Evolutionary conservation across 2,329 filamentous ascomycete genomes (phyloP), one percentile per base, ranked within the genome.

Genomic region (Clonostachys byssicola): DNA sequence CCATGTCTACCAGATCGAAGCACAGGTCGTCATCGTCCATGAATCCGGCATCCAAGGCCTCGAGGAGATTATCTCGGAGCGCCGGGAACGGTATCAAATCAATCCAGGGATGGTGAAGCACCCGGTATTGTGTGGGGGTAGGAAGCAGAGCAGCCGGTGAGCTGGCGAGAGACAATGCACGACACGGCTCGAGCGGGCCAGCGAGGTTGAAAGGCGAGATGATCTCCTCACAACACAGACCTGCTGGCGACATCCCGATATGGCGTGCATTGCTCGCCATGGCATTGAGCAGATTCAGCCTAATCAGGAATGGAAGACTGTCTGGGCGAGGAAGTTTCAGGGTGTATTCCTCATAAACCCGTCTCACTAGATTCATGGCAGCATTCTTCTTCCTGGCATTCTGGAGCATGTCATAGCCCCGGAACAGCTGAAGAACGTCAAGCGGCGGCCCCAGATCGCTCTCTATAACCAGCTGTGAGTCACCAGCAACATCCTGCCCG

Each of bases 21-120:
- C 54, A 56, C 6, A 59, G 45, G 7, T 60, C 56, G 17, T 59
- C 53, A 5, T 45, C 45, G 10, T 42, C 36, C 33, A 34, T 12
- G 7, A 53, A 47, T 2, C 10, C 40, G 41, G 41, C n/a, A n/a
- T 44, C 14, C 14, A 39, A 17, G 9, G 44, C 50, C 12, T 44
- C 49, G 3, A 68, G 45, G 6, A 67, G 43, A 45, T 64, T 67
- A 14, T 68, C 60, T 6, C 66, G 53, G 48, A 67, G 55, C n/a
- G 42, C 47, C 4, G 66, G 58, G 12, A 66, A 54, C 2, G 66
- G 66, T 20, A 69, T 53, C 1, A 68, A 51, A 52, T 68, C 65
- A 6, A 68, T 47, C 61, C 65, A 70, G 3, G 63, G 63, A 39
- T 66, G 62, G 39, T 69, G 66, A 33, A 14, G 34, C 23, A 18